Evolutionary conservation across 2,329 filamentous ascomycete species (phyloP).

Genomic region (Aspergillaceae sp.): DNA sequence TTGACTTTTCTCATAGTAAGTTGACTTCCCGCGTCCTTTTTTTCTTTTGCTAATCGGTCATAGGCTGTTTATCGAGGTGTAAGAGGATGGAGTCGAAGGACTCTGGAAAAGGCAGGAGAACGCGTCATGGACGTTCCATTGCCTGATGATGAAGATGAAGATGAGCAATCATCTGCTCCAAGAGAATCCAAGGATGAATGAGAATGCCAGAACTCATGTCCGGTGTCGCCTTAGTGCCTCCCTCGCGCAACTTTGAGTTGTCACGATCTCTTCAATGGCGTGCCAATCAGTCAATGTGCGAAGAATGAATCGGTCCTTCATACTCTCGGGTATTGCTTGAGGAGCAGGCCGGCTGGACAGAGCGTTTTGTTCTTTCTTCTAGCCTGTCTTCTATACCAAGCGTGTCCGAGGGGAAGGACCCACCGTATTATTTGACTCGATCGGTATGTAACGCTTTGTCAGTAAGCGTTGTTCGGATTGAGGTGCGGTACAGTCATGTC

Average conservation of each 20-base stretch:
- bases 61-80: slow-evolving; percentile 77
- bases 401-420: slow-evolving; percentile 21
- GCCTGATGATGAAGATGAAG: slow-evolving; percentile 49
- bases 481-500: slow-evolving; percentile 19
- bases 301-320: slow-evolving; percentile 49
- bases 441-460: slow-evolving; percentile 13
- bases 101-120: slow-evolving; percentile 70
- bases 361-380: slow-evolving; percentile 27
- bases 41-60: slow-evolving; percentile 13
- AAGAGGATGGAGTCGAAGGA: slow-evolving; percentile 59
- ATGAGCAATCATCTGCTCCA: slow-evolving; percentile 28
- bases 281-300: slow-evolving; percentile 97
- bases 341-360: slow-evolving; percentile 14
- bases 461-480: slow-evolving; percentile 20
- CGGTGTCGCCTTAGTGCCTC: too few species aligned
- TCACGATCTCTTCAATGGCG: slow-evolving; percentile 71
- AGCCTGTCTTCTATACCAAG: slow-evolving; percentile 17
- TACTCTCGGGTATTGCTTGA: slow-evolving; percentile 24
- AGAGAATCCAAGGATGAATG: slow-evolving; percentile 9
- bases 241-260: slow-evolving; percentile 94
- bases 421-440: slow-evolving; percentile 17
- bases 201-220: slow-evolving; percentile 5
- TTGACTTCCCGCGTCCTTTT: slow-evolving; percentile 12
- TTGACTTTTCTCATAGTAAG: slow-evolving; percentile 68
- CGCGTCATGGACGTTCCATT: slow-evolving; percentile 65